Percentiles rank a stretch among this genome's conserved stretches.
phyloP scores from a whole-genome alignment of 106 monocot species.

The Posidonia australis region DNA sequence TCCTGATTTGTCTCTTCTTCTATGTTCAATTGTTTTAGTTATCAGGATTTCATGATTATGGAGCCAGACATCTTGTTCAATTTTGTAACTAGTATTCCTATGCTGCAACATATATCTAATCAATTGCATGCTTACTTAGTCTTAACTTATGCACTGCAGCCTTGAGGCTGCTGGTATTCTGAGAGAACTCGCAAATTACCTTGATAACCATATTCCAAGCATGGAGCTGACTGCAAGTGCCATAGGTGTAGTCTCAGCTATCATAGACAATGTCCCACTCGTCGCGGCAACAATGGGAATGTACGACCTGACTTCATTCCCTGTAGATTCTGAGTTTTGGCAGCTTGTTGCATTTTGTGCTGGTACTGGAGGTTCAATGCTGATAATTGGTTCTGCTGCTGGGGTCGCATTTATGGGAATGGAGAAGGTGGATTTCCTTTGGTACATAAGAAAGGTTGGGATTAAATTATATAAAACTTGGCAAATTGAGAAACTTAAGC shows the following conservation, averaged over 20 bases:
- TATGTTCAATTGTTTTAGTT: too few relatives aligned
- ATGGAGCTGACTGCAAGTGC: slow-evolving; percentile 76
- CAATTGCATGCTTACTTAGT: too few relatives aligned
- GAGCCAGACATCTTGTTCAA: too few relatives aligned
- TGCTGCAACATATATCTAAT: too few relatives aligned
- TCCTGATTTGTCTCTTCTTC: too few relatives aligned
- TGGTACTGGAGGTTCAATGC: slow-evolving; percentile 98
- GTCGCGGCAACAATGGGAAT: slow-evolving; percentile 99
- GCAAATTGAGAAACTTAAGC: neutral
- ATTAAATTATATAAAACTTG: neutral
- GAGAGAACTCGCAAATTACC: slow-evolving; percentile 89
- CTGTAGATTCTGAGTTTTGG: slow-evolving; percentile 94
- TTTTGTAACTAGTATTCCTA: too few relatives aligned
- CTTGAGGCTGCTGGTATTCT: slow-evolving; percentile 92
- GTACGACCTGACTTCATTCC: slow-evolving; percentile 88
- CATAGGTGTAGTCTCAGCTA: slow-evolving; percentile 75
- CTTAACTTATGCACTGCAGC: too few relatives aligned
- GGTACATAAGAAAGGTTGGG: slow-evolving; percentile 89
- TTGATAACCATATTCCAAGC: slow-evolving; percentile 79
- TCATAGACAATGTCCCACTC: slow-evolving; percentile 93
- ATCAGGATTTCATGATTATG: too few relatives aligned
- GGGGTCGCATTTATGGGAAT: slow-evolving; percentile 99
- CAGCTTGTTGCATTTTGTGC: slow-evolving; percentile 97
- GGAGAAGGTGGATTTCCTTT: slow-evolving; percentile 97
- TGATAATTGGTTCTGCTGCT: slow-evolving; percentile 95